Percentiles rank a stretch among this genome's conserved stretches.
phyloP scores from a whole-genome alignment of 225 moss, liverwort and hornwort genomes.

The Polytrichum formosum region DNA sequence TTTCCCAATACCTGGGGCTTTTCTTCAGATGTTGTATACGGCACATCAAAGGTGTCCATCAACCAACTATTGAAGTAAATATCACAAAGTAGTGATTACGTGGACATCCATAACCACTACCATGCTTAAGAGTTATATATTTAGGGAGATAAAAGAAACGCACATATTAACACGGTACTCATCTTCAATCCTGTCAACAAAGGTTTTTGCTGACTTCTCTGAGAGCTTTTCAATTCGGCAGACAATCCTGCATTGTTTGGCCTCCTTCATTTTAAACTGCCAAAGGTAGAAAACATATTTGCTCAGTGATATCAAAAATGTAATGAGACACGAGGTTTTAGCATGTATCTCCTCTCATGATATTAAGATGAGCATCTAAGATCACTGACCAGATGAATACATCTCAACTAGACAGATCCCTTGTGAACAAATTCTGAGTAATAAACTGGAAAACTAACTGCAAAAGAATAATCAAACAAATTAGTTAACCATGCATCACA shows the following conservation, averaged over 20 bases:
- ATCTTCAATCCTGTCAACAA: constrained; percentile 80
- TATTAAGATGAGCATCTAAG: not conserved
- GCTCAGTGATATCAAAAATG: constrained; percentile 1
- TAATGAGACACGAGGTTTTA: too few species aligned
- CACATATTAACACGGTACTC: constrained; percentile 83
- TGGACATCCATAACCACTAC: too few species aligned
- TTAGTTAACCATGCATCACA: too few species aligned
- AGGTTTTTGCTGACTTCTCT: constrained; percentile 49
- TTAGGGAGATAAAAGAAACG: constrained; percentile 5
- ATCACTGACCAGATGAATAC: not conserved
- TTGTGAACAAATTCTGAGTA: too few species aligned
- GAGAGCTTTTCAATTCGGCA: constrained; percentile 48
- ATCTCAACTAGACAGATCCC: not conserved
- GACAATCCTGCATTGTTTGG: constrained; percentile 58
- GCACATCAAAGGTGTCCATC: too few species aligned
- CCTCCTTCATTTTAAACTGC: constrained; percentile 72
- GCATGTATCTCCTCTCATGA: not conserved
- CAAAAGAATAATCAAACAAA: too few species aligned
- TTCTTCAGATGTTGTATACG: too few species aligned
- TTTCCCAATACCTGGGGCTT: too few species aligned
- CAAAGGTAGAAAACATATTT: not conserved
- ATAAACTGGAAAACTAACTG: too few species aligned
- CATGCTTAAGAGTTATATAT: too few species aligned
- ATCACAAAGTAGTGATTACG: not conserved
- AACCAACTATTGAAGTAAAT: not conserved